Conservation (phyloP, 306 rosid species). For the Prunus persica region DNA sequence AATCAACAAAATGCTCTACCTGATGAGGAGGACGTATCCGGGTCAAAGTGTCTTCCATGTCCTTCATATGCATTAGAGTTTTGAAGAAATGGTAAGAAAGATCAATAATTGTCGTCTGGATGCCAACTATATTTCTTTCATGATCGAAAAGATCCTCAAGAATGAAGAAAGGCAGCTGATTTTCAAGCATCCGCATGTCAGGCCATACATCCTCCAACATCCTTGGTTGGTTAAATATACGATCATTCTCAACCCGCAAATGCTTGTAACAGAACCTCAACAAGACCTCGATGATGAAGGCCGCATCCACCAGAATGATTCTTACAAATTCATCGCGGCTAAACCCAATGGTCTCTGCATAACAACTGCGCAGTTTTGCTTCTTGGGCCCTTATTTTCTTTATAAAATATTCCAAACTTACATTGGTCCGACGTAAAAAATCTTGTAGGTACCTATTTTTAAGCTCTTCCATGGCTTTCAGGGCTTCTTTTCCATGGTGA, state of each 20-base stretch:
- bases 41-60: background rate
- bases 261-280: background rate
- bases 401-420: background rate
- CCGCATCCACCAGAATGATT: constrained; percentile 23
- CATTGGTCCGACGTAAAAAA: background rate
- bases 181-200: constrained; percentile 45
- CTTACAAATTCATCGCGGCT: constrained; percentile 18
- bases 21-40: background rate
- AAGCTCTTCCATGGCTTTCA: constrained; percentile 21
- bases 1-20: constrained; percentile 12
- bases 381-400: background rate
- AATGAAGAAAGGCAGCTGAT: constrained; percentile 49
- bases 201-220: constrained; percentile 29
- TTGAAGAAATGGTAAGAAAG: constrained; percentile 33
- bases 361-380: background rate
- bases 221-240: constrained; percentile 32
- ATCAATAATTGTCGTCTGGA: background rate
- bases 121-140: background rate
- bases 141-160: constrained; percentile 16
- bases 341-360: constrained; percentile 17
- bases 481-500: background rate
- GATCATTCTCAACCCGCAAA: constrained; percentile 1
- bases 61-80: background rate
- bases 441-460: constrained; percentile 13
- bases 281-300: constrained; percentile 21